phyloP scores from a whole-genome alignment of 352 stramenopile genomes.

The Aphanomyces cochlioides region DNA sequence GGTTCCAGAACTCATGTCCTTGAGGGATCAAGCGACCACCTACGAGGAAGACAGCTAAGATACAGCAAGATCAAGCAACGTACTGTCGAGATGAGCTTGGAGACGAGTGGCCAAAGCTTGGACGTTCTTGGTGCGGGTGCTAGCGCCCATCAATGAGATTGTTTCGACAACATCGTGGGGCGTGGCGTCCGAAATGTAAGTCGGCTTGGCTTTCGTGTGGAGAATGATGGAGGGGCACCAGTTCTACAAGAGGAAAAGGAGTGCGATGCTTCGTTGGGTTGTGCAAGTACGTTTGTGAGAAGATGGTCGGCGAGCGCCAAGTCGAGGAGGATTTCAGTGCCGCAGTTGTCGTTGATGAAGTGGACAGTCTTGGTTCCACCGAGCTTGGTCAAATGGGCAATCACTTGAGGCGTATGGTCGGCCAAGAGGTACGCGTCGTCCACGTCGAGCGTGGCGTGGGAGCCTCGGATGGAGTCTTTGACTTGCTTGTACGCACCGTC shows the following conservation, averaged over 20 bases:
- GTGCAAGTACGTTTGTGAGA: constrained; percentile 39
- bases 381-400: constrained; percentile 39
- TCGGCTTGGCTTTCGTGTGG: constrained; percentile 67
- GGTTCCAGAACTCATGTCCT: constrained; percentile 53
- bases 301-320: constrained; percentile 63
- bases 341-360: constrained; percentile 80
- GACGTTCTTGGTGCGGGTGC: constrained; percentile 38
- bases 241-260: constrained; percentile 22
- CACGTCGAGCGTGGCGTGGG: constrained; percentile 46
- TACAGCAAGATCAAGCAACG: constrained; percentile 36
- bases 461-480: constrained; percentile 62
- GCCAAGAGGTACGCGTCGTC: constrained; percentile 60
- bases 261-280: not conserved
- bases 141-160: constrained; percentile 49
- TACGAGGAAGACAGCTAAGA: not conserved
- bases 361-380: constrained; percentile 32
- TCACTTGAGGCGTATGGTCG: constrained; percentile 49
- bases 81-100: constrained; percentile 34
- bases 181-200: constrained; percentile 79
- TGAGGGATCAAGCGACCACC: constrained; percentile 5
- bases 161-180: constrained; percentile 54
- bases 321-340: constrained; percentile 65
- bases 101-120: constrained; percentile 51
- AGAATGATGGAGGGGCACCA: constrained; percentile 55
- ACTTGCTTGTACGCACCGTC: constrained; percentile 72